Base-by-base conservation (phyloP, 345 rosid species). In the Syzygium aromaticum region DNA sequence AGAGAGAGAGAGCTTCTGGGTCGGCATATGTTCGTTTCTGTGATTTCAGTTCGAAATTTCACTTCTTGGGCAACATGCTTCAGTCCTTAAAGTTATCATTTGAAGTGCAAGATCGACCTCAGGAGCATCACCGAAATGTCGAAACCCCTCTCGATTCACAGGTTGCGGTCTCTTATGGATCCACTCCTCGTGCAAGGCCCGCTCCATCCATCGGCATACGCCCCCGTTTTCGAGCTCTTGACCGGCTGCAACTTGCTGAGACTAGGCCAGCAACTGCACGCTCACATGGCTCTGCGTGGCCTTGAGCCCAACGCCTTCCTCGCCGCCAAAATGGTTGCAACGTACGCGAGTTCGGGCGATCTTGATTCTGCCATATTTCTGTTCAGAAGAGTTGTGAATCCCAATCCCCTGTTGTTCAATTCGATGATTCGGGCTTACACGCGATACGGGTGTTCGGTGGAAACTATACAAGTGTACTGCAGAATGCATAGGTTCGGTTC, bases 261-360 rank as follows among this genome's bases (percentile, higher is more conserved):
- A 11, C 85, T 91, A 51, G 92, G 92, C 51, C 89, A 85, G 73
- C 93, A 92, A 91, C 89, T 92, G 84, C 94, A 93, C 80, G 93
- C 93, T 54, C 91, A 89, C 86, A 84, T 93, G 89, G 84, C 89
- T 61, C 91, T 90, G 84, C 93, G 88, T 17, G 93, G 92, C 33
- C 87, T 91, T 59, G 73, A 83, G 85, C 94, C 91, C 91, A 88
- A 77, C 53, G 90, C 89, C 84, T 91, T 82, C 89, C 93, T 86
- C 91, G 91, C 85, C 67, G 92, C 93, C 91, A 91, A 90, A 80
- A 91, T 92, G 93, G 88, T 91, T 51, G 92, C 92, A 43, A 89
- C 87, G 90, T 91, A 89, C 86, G 92, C 91, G 23, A 89, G 92
- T 80, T 88, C 92, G 52, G 91, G 89, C 56, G 92, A 89, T 54